Base-by-base conservation (phyloP, 1,284 basidiomycete genomes). In the Ustilago crameri region DNA sequence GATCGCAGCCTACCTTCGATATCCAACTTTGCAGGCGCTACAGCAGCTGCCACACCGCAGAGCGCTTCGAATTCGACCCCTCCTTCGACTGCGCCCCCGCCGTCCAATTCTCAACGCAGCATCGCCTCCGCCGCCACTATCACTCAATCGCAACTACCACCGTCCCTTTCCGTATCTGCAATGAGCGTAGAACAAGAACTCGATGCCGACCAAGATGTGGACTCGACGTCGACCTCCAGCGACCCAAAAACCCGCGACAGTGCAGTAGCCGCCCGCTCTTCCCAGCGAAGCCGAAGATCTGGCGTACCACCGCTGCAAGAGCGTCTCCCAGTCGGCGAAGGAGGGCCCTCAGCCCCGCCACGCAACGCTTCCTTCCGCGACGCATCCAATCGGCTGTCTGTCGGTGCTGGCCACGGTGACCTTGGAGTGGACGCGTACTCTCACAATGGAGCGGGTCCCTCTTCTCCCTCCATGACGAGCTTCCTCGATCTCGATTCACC, bases 401-500 rank as follows among this genome's bases (percentile, higher is more conserved):
- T 42, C 3, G 59, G 71, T 20, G 37, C 34, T 9, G 62, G 58
- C 0, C 54, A 74, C 48, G 71, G 61, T 17, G 71, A 74, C 40
- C 52, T 74, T 15, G 71, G 65, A 4, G 23, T 51, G 2, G 66
- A 65, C 23, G 54, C 64, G 8, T 56, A 56, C 14, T 43, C 49
- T 52, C 23, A 27, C 2, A 53, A 52, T 22, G 53, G 27, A 24
- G 38, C 23, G 3, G 51, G 40, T 20, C 57, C 51, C 9, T 47
- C 65, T 0, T 69, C 71, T 18, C 71, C 71, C 26, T 59, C 61
- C 26, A 57, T 74, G 61, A 61, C 60, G 1, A 69, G 70, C 48
- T 66, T 67, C 32, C 53, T 67, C 24, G 65, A 73, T 30, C 70
- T 73, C 22, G 65, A 68, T n/a, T 68, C 70, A 35, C 65, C 70